These are phyloP conservation scores for Chamaenerion angustifolium DNA, from an alignment of 345 rosid genomes.

Conservation along the genomic window DNA sequence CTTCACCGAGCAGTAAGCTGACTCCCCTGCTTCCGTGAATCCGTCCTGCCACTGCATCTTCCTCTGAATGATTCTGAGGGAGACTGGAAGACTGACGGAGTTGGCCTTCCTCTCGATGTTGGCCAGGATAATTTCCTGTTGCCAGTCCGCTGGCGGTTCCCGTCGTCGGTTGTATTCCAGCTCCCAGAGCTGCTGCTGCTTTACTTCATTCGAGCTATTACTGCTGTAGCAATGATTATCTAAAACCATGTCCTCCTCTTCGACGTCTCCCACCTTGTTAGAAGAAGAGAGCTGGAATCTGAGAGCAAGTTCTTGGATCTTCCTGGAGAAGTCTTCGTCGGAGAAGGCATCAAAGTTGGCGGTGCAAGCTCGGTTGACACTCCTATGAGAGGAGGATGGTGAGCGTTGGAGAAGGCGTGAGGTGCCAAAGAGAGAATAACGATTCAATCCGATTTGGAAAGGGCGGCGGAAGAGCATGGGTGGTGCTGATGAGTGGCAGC, in stretches of 20 bases:
- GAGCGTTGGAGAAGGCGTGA: constrained; percentile 26
- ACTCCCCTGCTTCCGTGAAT: constrained; percentile 43
- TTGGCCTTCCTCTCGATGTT: constrained; percentile 76
- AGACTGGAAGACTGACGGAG: constrained; percentile 67
- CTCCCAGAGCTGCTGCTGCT: too few species aligned
- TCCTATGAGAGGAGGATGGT: constrained; percentile 30
- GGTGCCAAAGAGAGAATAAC: constrained; percentile 31
- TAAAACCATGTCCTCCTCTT: constrained; percentile 5
- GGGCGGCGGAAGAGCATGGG: constrained; percentile 20
- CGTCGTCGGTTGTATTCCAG: constrained; percentile 6
- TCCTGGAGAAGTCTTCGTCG: constrained; percentile 61
- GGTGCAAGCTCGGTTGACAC: constrained; percentile 35
- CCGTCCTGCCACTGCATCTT: constrained; percentile 66
- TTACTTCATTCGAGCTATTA: too few species aligned
- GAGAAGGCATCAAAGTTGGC: constrained; percentile 46
- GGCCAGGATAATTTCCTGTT: constrained; percentile 22
- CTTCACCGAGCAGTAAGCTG: constrained; percentile 54
- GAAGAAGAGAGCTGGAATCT: constrained; percentile 36
- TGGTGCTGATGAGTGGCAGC: constrained; percentile 16
- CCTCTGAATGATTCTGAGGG: constrained; percentile 65
- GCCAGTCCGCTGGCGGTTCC: constrained; percentile 18
- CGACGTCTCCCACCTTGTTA: constrained; percentile 13
- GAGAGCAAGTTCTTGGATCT: constrained; percentile 41
- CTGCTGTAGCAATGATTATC: neutral
- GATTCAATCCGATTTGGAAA: constrained; percentile 17